Conservation (phyloP, 2,329 filamentous ascomycete genomes). For the Fusarium equiseti region DNA sequence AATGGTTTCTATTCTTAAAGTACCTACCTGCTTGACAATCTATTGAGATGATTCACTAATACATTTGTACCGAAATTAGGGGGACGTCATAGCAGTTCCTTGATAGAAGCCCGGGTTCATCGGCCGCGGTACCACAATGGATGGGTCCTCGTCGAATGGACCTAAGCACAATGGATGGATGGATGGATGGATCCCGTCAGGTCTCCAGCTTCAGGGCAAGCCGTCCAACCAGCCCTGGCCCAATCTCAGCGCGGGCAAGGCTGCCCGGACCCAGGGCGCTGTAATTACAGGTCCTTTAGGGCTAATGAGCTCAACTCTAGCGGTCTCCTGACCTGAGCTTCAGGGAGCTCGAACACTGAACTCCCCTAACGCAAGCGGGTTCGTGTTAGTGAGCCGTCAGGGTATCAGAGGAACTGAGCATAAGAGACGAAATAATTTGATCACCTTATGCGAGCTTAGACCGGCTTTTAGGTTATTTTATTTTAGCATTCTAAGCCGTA, state of each 20-base stretch:
- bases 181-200: background rate
- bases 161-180: conserved; percentile 18
- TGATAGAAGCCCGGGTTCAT: conserved; percentile 35
- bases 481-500: background rate
- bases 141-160: conserved; percentile 27
- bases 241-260: conserved; percentile 30
- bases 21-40: background rate
- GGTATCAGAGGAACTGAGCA: background rate
- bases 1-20: conserved; percentile 6
- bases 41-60: conserved; percentile 2
- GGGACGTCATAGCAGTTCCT: conserved; percentile 18
- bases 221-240: conserved; percentile 38
- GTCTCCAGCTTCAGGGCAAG: conserved; percentile 36
- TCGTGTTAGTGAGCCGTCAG: conserved; percentile 43
- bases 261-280: conserved; percentile 4
- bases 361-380: conserved; percentile 24
- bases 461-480: background rate
- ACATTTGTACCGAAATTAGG: conserved; percentile 25
- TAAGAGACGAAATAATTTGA: background rate
- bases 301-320: conserved; percentile 6
- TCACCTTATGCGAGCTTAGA: background rate
- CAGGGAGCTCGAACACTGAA: conserved; percentile 24
- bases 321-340: conserved; percentile 11
- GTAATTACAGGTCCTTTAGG: conserved; percentile 21
- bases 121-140: conserved; percentile 27